Evolutionary conservation across 768 basidiomycete genomes (phyloP), one percentile per base, ranked within the genome.

Genomic region (Calocybe cyanea): DNA sequence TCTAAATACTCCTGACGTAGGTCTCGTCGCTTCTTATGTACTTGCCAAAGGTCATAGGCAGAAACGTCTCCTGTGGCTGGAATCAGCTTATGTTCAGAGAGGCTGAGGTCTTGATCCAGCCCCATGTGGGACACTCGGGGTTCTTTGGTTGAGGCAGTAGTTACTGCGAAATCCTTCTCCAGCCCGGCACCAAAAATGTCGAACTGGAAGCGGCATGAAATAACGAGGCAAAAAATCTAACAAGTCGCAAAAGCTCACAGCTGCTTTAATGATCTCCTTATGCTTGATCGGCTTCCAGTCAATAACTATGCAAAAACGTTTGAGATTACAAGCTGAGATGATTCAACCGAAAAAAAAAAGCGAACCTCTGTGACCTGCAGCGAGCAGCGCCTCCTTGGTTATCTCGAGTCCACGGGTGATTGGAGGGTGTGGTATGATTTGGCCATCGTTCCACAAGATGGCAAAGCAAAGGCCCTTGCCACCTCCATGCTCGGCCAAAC

Each of bases 31-130:
- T 59, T 56, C 54, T 75, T 79, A 19, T 86, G 83, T 7, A 79
- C 34, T 54, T 85, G 78, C 86, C 86, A 91, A 15, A 85, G 69
- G 38, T 81, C 67, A 54, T 77, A 84, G 0, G 84, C 79, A 1
- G 43, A 52, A 8, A 23, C 15, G 6, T 6, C 5, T n/a, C 33
- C 14, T 25, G 10, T 18, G 14, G 13, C 21, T 38, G 31, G 20
- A 24, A 18, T 3, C 28, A 35, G 39, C 20, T 40, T 25, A n/a
- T 38, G 15, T 7, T 25, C 32, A 3, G 46, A 40, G 17, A 24
- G 24, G 13, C 38, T 38, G 1, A 23, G 11, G 11, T 50, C 37
- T 1, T 50, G 52, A 4, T 67, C 59, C 7, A 64, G 67, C 28
- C 49, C 34, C 77, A 83, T 81, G 17, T 66, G 75, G 2, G 58